Percentiles rank a stretch among this genome's conserved stretches.
These are phyloP conservation scores for Mercurialis annua DNA, from an alignment of 345 rosid genomes.

Conservation along the genomic window DNA sequence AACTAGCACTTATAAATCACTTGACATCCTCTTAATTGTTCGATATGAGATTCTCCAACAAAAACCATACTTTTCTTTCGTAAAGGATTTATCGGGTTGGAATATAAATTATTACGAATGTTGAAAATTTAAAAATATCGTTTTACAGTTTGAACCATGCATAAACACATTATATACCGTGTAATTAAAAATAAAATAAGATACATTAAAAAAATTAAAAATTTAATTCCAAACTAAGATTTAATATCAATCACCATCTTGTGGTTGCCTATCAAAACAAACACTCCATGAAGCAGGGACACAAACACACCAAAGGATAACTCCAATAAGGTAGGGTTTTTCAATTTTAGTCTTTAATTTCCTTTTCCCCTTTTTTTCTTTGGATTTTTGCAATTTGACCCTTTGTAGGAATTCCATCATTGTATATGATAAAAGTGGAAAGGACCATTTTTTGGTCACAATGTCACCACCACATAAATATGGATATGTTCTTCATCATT, in stretches of 20 bases:
- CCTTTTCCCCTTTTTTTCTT: too few relatives aligned
- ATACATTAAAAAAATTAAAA: not conserved
- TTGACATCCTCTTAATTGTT: too few relatives aligned
- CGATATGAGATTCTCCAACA: too few relatives aligned
- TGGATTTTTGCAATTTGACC: not conserved
- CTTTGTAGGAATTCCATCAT: constrained; percentile 1
- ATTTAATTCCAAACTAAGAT: not conserved
- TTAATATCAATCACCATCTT: constrained; percentile 2
- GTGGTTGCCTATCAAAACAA: not conserved
- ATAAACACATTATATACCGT: too few relatives aligned
- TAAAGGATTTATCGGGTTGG: too few relatives aligned
- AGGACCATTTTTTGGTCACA: constrained; percentile 11
- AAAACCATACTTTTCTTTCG: too few relatives aligned
- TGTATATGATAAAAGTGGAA: not conserved
- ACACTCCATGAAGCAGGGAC: not conserved
- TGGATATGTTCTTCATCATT: not conserved
- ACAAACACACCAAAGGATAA: not conserved
- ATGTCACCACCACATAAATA: constrained; percentile 5
- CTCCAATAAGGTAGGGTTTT: not conserved
- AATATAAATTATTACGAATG: too few relatives aligned
- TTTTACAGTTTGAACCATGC: too few relatives aligned
- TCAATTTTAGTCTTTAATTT: not conserved
- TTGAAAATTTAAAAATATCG: too few relatives aligned
- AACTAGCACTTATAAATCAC: too few relatives aligned
- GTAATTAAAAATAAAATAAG: too few relatives aligned